These are phyloP conservation scores for Beta lomatogona DNA, from an alignment of 179 eudicot species.

Conservation along the genomic window DNA sequence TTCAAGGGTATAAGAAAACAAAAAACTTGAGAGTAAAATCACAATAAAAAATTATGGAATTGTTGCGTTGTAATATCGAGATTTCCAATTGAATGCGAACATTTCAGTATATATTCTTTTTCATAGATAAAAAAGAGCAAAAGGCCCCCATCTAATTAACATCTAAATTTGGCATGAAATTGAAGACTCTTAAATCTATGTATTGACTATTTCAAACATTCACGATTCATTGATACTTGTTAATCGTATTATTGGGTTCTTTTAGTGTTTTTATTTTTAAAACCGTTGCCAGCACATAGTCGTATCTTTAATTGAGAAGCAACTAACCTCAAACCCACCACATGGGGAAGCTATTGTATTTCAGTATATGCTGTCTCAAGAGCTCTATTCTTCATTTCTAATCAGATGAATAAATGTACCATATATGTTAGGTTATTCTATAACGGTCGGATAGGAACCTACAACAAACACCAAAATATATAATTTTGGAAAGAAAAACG, in stretches of 20 bases:
- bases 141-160: not conserved
- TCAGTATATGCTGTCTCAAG: slow-evolving; percentile 62
- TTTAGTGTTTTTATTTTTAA: too few relatives aligned
- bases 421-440: slow-evolving; percentile 51
- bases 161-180: not conserved
- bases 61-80: too few relatives aligned
- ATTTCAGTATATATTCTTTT: too few relatives aligned
- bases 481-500: not conserved
- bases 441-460: slow-evolving; percentile 75
- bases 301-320: too few relatives aligned
- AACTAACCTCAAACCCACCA: slow-evolving; percentile 67
- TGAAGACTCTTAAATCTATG: not conserved
- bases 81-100: too few relatives aligned
- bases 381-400: slow-evolving; percentile 53
- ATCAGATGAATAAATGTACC: slow-evolving; percentile 71
- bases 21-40: too few relatives aligned
- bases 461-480: not conserved
- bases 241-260: too few relatives aligned
- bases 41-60: too few relatives aligned
- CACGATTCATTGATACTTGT: too few relatives aligned
- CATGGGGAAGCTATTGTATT: slow-evolving; percentile 50
- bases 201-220: too few relatives aligned
- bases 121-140: not conserved
- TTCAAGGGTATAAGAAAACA: too few relatives aligned
- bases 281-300: too few relatives aligned